Evolutionary conservation across 2,329 filamentous ascomycete genomes (phyloP).

Genomic region (Penicillium sp.): DNA sequence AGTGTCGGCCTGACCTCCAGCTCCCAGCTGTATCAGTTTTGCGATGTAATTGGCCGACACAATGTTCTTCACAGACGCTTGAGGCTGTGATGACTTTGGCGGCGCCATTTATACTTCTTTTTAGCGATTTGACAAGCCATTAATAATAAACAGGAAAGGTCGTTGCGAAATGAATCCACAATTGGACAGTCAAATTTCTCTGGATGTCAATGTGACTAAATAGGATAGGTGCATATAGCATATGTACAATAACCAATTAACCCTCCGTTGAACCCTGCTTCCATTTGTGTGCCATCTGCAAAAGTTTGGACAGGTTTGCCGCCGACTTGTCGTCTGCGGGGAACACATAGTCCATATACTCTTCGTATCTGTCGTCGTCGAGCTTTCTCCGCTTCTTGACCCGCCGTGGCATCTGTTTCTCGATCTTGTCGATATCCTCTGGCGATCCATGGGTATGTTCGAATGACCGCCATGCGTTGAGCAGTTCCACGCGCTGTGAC

Average conservation of each 20-base stretch:
- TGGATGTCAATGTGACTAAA: not conserved
- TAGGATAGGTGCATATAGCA: not conserved
- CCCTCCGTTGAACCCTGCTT: conserved; percentile 64
- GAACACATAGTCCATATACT: conserved; percentile 97
- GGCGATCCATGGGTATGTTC: conserved; percentile 80
- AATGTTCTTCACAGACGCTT: not conserved
- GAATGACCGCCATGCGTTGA: conserved; percentile 92
- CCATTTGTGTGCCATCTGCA: conserved; percentile 87
- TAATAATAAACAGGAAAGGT: not conserved
- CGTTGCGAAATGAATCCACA: not conserved
- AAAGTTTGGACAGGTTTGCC: conserved; percentile 79
- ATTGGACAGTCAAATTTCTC: not conserved
- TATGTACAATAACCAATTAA: not conserved
- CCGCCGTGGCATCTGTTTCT: conserved; percentile 90
- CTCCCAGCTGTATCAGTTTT: not conserved
- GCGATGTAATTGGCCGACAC: conserved; percentile 1
- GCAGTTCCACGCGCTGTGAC: conserved; percentile 74
- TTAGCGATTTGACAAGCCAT: not conserved
- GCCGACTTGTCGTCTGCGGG: conserved; percentile 90
- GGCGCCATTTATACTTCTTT: not conserved
- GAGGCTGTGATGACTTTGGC: not conserved
- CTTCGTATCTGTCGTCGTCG: conserved; percentile 92
- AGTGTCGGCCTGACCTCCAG: conserved; percentile 5
- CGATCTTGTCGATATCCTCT: conserved; percentile 79
- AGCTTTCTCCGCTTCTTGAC: conserved; percentile 91